Percentiles rank a stretch among this genome's conserved stretches.
Conservation (phyloP, 169 alveolate species). For the Theileria luwenshuni region DNA sequence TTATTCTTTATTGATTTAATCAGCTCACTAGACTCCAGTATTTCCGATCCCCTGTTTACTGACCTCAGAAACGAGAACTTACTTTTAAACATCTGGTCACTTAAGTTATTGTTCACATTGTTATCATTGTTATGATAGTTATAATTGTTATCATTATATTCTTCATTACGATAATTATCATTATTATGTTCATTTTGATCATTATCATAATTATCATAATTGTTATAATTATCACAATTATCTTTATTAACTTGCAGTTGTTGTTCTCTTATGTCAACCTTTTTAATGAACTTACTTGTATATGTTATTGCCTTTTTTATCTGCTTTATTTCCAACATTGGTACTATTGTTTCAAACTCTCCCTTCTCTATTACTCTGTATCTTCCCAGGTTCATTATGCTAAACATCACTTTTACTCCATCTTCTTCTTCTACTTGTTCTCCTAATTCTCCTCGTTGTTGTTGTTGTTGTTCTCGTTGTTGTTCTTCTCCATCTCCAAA, state of each 20-base stretch:
- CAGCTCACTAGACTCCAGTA: no score
- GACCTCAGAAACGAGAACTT: background rate
- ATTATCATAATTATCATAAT: no score
- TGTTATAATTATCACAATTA: background rate
- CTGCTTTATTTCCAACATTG: background rate
- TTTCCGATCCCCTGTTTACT: no score
- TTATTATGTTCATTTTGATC: no score
- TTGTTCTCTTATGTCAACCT: background rate
- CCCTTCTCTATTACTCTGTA: background rate
- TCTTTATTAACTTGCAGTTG: background rate
- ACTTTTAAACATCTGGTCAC: constrained; percentile 8
- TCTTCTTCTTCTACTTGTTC: no score
- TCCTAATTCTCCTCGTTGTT: no score
- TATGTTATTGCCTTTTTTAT: background rate
- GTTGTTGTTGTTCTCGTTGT: no score
- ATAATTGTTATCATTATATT: no score
- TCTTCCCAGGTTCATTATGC: constrained; percentile 1
- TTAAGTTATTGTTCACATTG: background rate
- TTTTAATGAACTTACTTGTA: background rate
- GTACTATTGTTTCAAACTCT: constrained; percentile 1
- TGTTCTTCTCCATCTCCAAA: no score
- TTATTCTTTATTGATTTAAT: background rate
- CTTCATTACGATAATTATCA: no score
- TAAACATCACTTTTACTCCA: constrained; percentile 6
- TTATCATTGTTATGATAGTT: background rate